These are phyloP conservation scores for Aschersonia sp. DNA, from an alignment of 2,329 filamentous ascomycete species.

Conservation along the genomic window DNA sequence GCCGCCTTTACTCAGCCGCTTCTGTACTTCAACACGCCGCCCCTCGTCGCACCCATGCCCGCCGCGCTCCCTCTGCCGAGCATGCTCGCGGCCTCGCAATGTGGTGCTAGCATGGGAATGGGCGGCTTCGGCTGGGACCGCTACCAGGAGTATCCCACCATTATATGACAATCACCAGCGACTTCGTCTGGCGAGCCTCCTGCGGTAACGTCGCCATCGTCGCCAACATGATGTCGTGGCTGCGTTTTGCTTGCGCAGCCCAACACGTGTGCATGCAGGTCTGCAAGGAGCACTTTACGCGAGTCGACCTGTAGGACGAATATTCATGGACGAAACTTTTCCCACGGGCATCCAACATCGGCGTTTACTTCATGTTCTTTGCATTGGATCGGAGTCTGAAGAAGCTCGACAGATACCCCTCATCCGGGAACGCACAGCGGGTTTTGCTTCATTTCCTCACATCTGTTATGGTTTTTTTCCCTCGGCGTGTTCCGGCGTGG, in stretches of 20 bases:
- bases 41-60: constrained; percentile 53
- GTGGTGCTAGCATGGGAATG: constrained; percentile 65
- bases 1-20: constrained; percentile 63
- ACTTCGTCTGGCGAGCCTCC: constrained; percentile 28
- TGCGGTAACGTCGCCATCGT: constrained; percentile 28
- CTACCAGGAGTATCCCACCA: constrained; percentile 72
- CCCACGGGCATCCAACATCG: constrained; percentile 16
- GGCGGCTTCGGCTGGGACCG: constrained; percentile 69
- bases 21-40: constrained; percentile 69
- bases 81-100: constrained; percentile 65
- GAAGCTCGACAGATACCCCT: constrained; percentile 21
- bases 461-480: constrained; percentile 9
- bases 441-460: constrained; percentile 17
- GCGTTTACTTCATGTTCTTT: constrained; percentile 18
- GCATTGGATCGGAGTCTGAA: constrained; percentile 29
- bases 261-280: no score
- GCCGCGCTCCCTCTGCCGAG: constrained; percentile 71
- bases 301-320: no score
- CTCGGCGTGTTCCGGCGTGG: constrained; percentile 7
- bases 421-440: constrained; percentile 10
- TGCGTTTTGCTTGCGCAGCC: background rate
- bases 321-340: constrained; percentile 3
- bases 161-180: constrained; percentile 61
- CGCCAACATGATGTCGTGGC: background rate
- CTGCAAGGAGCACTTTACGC: no score